A percentile compares a stretch with the other conserved stretches of the same genome.
Conservation (phyloP, 306 rosid species). For the Sophora flavescens region DNA sequence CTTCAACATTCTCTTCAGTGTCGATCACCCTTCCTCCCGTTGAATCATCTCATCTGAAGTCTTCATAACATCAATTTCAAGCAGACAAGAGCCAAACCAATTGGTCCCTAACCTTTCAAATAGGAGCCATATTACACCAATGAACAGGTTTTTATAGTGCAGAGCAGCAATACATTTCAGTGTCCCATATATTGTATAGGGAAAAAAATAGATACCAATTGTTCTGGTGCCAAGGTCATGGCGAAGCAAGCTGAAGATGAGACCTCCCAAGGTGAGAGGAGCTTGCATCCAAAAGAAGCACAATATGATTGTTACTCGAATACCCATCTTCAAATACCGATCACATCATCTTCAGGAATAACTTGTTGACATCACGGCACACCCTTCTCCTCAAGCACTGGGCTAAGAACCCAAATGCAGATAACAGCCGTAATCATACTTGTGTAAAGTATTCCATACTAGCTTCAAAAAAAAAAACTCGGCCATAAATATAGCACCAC, state of each 20-base stretch:
- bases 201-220: constrained; percentile 26
- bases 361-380: neutral
- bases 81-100: constrained; percentile 25
- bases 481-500: neutral
- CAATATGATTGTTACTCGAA: neutral
- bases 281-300: constrained; percentile 20
- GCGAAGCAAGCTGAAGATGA: constrained; percentile 9
- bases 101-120: constrained; percentile 18
- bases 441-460: constrained; percentile 2
- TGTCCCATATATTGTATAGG: neutral
- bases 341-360: neutral
- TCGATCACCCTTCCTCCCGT: constrained; percentile 14
- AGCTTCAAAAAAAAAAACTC: neutral
- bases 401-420: constrained; percentile 37
- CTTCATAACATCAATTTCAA: constrained; percentile 12
- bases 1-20: neutral
- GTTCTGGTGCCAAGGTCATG: constrained; percentile 16
- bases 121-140: constrained; percentile 22
- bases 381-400: constrained; percentile 11
- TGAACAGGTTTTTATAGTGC: neutral
- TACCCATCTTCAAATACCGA: constrained; percentile 16
- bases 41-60: constrained; percentile 12
- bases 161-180: neutral
- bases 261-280: constrained; percentile 13
- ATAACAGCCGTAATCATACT: constrained; percentile 6